Evolutionary conservation across 2,329 filamentous ascomycete genomes (phyloP).

Genomic region (Metarhizium guizhouense): DNA sequence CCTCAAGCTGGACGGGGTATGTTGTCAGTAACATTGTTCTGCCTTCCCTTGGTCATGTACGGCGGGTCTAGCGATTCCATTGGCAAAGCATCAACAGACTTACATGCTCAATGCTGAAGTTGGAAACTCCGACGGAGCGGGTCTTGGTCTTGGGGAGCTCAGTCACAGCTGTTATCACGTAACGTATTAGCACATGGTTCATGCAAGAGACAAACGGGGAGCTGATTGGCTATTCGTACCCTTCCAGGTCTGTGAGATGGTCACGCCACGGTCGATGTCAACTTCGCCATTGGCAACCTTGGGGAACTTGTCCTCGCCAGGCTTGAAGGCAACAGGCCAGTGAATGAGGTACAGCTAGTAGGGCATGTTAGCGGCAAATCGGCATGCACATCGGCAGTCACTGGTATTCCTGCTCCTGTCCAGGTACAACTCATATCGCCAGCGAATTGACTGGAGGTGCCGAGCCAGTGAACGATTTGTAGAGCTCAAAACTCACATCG

Average conservation of each 20-base stretch:
- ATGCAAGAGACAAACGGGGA: neutral
- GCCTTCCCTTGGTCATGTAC: neutral
- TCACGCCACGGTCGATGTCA: conserved; percentile 34
- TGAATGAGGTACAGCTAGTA: conserved; percentile 50
- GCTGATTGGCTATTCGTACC: conserved; percentile 14
- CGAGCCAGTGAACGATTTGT: neutral
- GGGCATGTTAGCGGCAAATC: conserved; percentile 1
- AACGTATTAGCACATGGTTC: neutral
- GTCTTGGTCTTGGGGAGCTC: conserved; percentile 52
- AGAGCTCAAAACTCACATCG: conserved; percentile 28
- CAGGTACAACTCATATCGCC: neutral
- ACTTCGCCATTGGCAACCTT: conserved; percentile 25
- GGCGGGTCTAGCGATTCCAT: neutral
- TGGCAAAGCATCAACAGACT: conserved; percentile 2
- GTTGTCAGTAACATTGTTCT: neutral
- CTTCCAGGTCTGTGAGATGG: conserved; percentile 35
- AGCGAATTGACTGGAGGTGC: neutral
- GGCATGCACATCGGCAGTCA: neutral
- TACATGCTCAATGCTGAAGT: conserved; percentile 54
- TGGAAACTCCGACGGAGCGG: conserved; percentile 63
- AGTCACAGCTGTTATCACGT: conserved; percentile 30
- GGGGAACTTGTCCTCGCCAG: conserved; percentile 35
- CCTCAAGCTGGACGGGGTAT: conserved; percentile 32
- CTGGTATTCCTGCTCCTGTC: neutral
- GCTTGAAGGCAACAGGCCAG: conserved; percentile 46